These are phyloP conservation scores for Candida pseudoviswanathii DNA, from an alignment of 1,139 yeast species.

Conservation along the genomic window DNA sequence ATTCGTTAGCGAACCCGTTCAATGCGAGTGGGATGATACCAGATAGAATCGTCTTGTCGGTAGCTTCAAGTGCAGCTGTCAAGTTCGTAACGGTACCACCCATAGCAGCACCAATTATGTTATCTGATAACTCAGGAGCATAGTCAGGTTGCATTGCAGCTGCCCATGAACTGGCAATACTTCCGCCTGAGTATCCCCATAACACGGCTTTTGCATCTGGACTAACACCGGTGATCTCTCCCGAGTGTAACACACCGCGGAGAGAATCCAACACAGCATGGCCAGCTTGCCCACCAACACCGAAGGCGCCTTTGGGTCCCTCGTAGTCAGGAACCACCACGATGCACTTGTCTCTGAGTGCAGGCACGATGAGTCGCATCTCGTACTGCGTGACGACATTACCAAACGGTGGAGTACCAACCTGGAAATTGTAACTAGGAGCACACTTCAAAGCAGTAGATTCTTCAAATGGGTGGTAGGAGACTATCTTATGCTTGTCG, in stretches of 20 bases:
- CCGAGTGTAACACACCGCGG: constrained; percentile 23
- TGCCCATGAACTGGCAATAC: constrained; percentile 33
- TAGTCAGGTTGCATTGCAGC: constrained; percentile 31
- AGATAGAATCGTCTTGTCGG: constrained; percentile 27
- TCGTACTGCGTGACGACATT: constrained; percentile 22
- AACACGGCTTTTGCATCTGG: constrained; percentile 22
- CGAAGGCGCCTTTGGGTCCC: constrained; percentile 22
- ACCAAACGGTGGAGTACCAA: constrained; percentile 13
- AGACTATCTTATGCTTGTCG: constrained; percentile 23
- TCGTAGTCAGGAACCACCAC: constrained; percentile 31
- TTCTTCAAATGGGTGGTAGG: constrained; percentile 21
- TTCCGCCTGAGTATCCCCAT: constrained; percentile 36
- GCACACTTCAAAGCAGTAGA: constrained; percentile 17
- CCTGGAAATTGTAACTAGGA: constrained; percentile 18
- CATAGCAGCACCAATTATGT: constrained; percentile 31
- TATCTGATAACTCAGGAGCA: constrained; percentile 32
- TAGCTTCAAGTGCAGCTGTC: constrained; percentile 24
- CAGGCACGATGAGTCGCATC: constrained; percentile 21
- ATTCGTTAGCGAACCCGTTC: constrained; percentile 29
- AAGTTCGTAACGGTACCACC: constrained; percentile 36
- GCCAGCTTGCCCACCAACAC: constrained; percentile 27
- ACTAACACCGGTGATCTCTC: constrained; percentile 23
- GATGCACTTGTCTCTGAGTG: constrained; percentile 28
- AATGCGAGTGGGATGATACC: constrained; percentile 31
- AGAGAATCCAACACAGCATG: constrained; percentile 25